A percentile compares a stretch with the other conserved stretches of the same genome.
Conservation (phyloP, 352 stramenopile genomes). For the Elongisporangium anandrum region DNA sequence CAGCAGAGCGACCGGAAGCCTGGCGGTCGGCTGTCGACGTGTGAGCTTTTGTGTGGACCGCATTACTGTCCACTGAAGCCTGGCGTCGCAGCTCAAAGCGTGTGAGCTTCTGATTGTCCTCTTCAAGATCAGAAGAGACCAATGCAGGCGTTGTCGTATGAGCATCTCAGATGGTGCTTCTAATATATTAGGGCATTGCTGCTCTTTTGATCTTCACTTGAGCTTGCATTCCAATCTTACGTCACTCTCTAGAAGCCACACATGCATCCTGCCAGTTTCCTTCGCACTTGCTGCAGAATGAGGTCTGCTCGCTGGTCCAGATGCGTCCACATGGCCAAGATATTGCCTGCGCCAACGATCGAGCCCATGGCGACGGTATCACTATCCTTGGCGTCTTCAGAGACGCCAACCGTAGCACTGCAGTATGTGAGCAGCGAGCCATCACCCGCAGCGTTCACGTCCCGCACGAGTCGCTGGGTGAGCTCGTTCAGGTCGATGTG, state of each 20-base stretch:
- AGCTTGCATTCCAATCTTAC: not conserved
- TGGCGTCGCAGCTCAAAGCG: not conserved
- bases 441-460: slow-evolving; percentile 51
- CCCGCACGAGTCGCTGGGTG: slow-evolving; percentile 43
- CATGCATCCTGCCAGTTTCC: slow-evolving; percentile 51
- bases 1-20: not conserved
- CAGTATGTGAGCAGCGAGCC: slow-evolving; percentile 38
- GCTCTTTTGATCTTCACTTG: slow-evolving; percentile 6
- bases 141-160: not conserved
- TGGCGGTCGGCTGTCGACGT: not conserved
- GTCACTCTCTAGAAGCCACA: slow-evolving; percentile 52
- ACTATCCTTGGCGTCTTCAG: slow-evolving; percentile 6
- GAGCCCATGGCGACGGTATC: slow-evolving; percentile 31
- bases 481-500: slow-evolving; percentile 74
- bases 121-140: slow-evolving; percentile 3
- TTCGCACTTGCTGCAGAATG: slow-evolving; percentile 49
- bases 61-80: no score
- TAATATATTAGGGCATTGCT: not conserved
- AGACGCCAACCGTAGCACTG: not conserved
- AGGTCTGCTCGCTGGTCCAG: slow-evolving; percentile 32
- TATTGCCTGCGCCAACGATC: slow-evolving; percentile 25
- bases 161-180: no score
- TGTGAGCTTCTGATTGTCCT: slow-evolving; percentile 1
- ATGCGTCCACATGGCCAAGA: slow-evolving; percentile 54
- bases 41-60: no score